Conservation (phyloP, 176 grass and related monocot species). For the Oryza glaberrima region DNA sequence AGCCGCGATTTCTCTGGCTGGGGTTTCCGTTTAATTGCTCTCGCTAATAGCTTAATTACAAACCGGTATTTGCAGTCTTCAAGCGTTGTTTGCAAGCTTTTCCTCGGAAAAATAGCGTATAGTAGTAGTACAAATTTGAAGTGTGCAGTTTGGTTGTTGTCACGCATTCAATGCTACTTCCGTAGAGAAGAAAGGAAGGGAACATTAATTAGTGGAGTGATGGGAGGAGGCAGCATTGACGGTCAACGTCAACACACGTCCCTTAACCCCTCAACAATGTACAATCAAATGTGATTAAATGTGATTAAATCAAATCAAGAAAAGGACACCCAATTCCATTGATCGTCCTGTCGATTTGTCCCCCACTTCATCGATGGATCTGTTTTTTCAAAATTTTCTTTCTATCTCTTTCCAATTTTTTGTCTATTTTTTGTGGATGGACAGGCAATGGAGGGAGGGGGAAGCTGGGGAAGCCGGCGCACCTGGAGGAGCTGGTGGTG, state of each 20-base stretch:
- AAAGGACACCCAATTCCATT: neutral
- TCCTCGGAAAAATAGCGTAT: neutral
- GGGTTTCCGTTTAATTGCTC: neutral
- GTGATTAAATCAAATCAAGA: neutral
- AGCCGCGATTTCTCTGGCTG: neutral
- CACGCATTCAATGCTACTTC: neutral
- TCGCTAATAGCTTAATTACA: neutral
- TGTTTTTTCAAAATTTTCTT: neutral
- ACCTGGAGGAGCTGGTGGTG: slow-evolving; percentile 58
- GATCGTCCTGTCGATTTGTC: neutral
- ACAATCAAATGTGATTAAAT: neutral
- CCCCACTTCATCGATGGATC: neutral
- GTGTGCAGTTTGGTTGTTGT: neutral
- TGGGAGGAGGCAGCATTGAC: neutral
- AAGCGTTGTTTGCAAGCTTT: neutral
- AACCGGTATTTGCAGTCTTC: neutral
- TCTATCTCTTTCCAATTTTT: neutral
- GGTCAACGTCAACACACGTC: neutral
- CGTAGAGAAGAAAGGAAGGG: neutral
- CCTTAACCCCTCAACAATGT: neutral
- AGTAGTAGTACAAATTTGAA: neutral
- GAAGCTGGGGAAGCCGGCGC: slow-evolving; percentile 54
- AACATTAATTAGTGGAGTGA: neutral
- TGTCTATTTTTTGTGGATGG: neutral
- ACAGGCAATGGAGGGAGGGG: slow-evolving; percentile 55